A percentile compares a stretch with the other conserved stretches of the same genome.
phyloP scores from a whole-genome alignment of 192 early-diverging fungal species.

The Backusella liffmaniae region DNA sequence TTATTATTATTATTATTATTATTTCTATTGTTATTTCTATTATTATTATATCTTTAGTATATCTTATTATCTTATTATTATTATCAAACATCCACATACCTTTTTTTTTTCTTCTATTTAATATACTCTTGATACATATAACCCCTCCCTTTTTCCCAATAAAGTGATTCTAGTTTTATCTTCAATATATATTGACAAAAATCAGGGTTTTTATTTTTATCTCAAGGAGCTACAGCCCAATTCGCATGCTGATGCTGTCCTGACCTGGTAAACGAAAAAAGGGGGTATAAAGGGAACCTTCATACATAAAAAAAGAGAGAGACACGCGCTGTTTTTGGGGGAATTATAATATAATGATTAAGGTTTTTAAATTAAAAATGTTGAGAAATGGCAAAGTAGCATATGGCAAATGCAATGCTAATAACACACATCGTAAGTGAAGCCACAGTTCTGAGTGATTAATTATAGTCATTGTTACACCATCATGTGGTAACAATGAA shows the following conservation, averaged over 20 bases:
- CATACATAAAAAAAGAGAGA: neutral
- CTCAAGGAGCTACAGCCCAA: neutral
- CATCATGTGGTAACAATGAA: constrained; percentile 2
- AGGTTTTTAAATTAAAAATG: constrained; percentile 4
- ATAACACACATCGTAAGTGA: neutral
- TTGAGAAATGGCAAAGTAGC: neutral
- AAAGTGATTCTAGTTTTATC: neutral
- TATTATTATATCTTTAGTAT: neutral
- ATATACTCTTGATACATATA: neutral
- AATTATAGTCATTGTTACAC: neutral
- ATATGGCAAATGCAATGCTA: neutral
- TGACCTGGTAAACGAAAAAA: neutral
- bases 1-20: neutral
- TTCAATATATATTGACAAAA: neutral
- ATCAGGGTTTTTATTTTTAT: neutral
- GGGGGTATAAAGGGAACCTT: neutral
- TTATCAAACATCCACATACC: neutral
- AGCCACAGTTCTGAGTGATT: neutral
- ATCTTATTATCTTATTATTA: neutral
- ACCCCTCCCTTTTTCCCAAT: neutral
- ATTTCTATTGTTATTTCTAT: neutral
- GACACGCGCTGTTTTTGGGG: neutral
- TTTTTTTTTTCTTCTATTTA: neutral
- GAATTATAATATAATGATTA: neutral
- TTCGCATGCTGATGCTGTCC: neutral